A percentile compares a stretch with the other conserved stretches of the same genome.
Evolutionary conservation across 805 yeast species (phyloP).

Genomic region (Lipomyces kockii): DNA sequence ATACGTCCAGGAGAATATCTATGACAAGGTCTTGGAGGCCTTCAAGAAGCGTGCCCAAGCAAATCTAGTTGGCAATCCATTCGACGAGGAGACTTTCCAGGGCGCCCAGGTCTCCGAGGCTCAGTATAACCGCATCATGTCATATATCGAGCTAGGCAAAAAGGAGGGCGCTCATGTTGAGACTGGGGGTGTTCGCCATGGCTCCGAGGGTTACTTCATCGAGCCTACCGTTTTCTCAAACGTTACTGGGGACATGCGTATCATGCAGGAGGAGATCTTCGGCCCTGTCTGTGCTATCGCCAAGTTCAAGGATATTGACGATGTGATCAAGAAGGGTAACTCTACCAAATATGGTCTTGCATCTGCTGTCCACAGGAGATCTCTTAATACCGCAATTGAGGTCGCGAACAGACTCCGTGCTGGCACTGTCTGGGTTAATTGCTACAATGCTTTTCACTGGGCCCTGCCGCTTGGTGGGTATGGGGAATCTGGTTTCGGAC

Average conservation of each 20-base stretch:
- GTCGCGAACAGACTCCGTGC: constrained; percentile 76
- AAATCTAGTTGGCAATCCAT: constrained; percentile 75
- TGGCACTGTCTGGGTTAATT: constrained; percentile 92
- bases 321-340: constrained; percentile 77
- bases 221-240: constrained; percentile 84
- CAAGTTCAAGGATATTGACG: constrained; percentile 81
- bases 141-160: constrained; percentile 75
- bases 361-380: constrained; percentile 83
- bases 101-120: constrained; percentile 87
- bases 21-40: constrained; percentile 71
- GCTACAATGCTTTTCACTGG: constrained; percentile 74
- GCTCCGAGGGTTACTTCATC: constrained; percentile 55
- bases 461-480: constrained; percentile 82
- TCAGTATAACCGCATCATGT: constrained; percentile 77
- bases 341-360: constrained; percentile 83
- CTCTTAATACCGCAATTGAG: constrained; percentile 71
- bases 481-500: constrained; percentile 77
- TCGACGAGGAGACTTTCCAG: constrained; percentile 73
- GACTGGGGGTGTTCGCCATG: constrained; percentile 80
- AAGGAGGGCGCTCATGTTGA: constrained; percentile 81
- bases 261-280: constrained; percentile 87
- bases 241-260: constrained; percentile 70
- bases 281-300: constrained; percentile 89
- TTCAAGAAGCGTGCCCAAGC: constrained; percentile 60
- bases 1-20: constrained; percentile 80